Conservation (phyloP, 1,284 basidiomycete species). For the Cutaneotrichosporon sp. region DNA sequence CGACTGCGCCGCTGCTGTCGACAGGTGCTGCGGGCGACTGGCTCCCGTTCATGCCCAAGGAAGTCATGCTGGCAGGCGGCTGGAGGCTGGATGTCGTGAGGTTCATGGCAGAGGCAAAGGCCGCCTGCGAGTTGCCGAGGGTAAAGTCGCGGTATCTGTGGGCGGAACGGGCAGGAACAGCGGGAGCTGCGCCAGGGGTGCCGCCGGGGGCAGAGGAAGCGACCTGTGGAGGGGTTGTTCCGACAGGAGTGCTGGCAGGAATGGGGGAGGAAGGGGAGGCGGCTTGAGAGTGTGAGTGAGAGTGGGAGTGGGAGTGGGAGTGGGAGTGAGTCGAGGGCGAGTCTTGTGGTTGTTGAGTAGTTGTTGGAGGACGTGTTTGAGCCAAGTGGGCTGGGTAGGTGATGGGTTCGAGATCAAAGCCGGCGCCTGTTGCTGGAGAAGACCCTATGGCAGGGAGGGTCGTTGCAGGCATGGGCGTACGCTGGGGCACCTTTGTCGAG, state of each 20-base stretch:
- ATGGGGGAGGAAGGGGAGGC: neutral
- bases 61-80: neutral
- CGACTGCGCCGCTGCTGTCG: neutral
- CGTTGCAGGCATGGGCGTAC: slow-evolving; percentile 11
- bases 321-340: too few relatives aligned
- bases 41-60: slow-evolving; percentile 2
- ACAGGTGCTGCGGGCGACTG: slow-evolving; percentile 2
- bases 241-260: slow-evolving; percentile 8
- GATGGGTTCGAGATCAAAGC: slow-evolving; percentile 33
- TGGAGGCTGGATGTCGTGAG: slow-evolving; percentile 15
- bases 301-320: too few relatives aligned
- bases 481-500: slow-evolving; percentile 7
- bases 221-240: neutral
- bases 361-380: slow-evolving; percentile 30
- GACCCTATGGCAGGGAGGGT: slow-evolving; percentile 13
- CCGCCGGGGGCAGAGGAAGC: neutral
- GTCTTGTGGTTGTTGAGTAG: slow-evolving; percentile 2
- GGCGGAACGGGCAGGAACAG: slow-evolving; percentile 22
- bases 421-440: slow-evolving; percentile 12
- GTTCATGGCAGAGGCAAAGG: slow-evolving; percentile 20
- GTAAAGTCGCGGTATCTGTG: slow-evolving; percentile 27
- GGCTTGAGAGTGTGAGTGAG: too few relatives aligned
- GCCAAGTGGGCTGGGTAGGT: slow-evolving; percentile 37
- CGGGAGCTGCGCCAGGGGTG: slow-evolving; percentile 14
- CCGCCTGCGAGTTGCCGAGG: slow-evolving; percentile 14